A percentile compares a stretch with the other conserved stretches of the same genome.
Conservation (phyloP, 139 green algal genomes). For the Zygnema circumcarinatum region DNA sequence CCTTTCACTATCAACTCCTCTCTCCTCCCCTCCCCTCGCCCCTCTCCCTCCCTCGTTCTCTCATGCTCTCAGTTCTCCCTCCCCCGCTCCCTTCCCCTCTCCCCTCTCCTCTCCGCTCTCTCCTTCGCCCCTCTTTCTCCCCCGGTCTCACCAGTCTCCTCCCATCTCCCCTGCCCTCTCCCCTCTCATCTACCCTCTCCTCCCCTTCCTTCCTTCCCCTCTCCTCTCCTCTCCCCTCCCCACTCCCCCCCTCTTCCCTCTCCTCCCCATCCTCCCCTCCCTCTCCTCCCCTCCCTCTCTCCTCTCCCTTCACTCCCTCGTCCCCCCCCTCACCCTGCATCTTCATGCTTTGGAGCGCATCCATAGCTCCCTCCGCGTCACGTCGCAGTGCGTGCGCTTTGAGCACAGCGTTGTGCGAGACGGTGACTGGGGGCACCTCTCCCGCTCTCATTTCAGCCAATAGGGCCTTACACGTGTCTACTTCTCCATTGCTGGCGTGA, state of each 20-base stretch:
- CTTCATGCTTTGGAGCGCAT: slow-evolving; percentile 15
- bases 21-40: neutral
- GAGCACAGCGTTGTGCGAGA: slow-evolving; percentile 32
- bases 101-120: neutral
- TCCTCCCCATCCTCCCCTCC: neutral
- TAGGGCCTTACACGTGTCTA: neutral
- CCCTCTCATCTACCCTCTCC: neutral
- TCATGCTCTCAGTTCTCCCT: neutral
- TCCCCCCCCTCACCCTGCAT: neutral
- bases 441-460: slow-evolving; percentile 22
- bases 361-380: slow-evolving; percentile 29
- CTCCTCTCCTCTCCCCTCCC: neutral
- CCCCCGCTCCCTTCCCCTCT: neutral
- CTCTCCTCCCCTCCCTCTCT: neutral
- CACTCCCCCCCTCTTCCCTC: neutral
- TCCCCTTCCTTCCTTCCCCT: neutral
- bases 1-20: neutral
- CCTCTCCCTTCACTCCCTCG: neutral
- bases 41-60: neutral
- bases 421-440: neutral
- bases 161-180: neutral
- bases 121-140: neutral
- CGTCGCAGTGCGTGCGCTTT: slow-evolving; percentile 3
- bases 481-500: neutral
- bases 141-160: neutral